Base-by-base conservation (phyloP, 768 basidiomycete species). In the Ramaria sp. region DNA sequence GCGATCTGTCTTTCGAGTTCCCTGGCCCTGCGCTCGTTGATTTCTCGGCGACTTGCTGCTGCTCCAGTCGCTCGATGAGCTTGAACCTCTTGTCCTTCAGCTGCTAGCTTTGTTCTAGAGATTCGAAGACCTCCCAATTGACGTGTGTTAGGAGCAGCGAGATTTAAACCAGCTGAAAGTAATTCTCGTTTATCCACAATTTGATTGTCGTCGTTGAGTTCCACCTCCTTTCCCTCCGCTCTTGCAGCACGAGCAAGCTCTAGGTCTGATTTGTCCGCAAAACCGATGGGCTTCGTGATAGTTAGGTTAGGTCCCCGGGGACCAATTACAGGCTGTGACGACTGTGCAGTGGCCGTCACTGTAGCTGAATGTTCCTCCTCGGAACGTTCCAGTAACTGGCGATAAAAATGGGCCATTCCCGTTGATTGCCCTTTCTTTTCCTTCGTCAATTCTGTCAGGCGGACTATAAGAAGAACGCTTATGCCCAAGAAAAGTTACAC, bases 141-240 rank as follows among this genome's bases (percentile, higher is more conserved):
- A 57, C 91, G 78, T 5, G 88, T 91, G 66, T 91, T 88, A 38
- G 86, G 82, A 59, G 88, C 80, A 34, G 89, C 83, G 46, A 98
- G 77, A 67, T 99, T 99, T 56, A 99, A 73, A 1, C 96, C 96
- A 4, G 95, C 94, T 20, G 86, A 81, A 46, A 98, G 75, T 7
- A 99, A 74, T 53, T 94, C 90, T 56, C 94, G 84, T 66, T 94
- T 93, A 73, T 99, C 96, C 49, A 99, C 86, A 47, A 98, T 93
- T 67, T 94, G 90, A 63, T 93, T 94, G 63, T 97, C 94, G 68
- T 98, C 95, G 68, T 98, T 98, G 34, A 97, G 73, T 69, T 97
- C 95, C 34, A 99, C 84, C 11, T 83, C 77, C 68, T 88, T 88
- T 22, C 93, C 94, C 64, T 86, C 77, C 58, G 77, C 80, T 62